A percentile compares a stretch with the other conserved stretches of the same genome.
Evolutionary conservation across 2,329 filamentous ascomycete genomes (phyloP).

Genomic region (Botrytis sinoallii): DNA sequence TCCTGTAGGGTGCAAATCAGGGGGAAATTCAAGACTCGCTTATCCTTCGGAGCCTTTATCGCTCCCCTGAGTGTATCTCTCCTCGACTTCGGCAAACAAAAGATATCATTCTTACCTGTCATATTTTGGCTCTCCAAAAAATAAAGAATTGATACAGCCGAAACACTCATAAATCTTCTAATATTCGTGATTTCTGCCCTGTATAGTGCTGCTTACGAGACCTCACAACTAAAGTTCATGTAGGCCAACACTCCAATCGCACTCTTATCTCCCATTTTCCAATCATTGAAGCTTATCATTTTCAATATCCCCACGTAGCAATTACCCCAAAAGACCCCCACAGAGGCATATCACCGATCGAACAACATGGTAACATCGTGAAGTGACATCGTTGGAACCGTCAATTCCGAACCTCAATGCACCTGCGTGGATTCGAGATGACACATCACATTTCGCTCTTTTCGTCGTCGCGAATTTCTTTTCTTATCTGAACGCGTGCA

Average conservation of each 20-base stretch:
- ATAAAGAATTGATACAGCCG: neutral
- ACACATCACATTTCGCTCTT: conserved; percentile 4
- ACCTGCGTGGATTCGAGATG: conserved; percentile 7
- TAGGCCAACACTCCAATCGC: neutral
- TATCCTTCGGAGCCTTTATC: neutral
- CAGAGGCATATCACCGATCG: neutral
- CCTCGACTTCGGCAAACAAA: neutral
- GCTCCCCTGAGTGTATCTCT: neutral
- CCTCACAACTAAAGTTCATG: neutral
- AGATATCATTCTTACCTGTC: neutral
- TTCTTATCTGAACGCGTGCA: conserved; percentile 1
- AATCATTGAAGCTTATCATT: neutral
- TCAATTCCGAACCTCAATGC: conserved; percentile 8
- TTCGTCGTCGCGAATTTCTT: neutral
- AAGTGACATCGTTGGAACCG: conserved; percentile 3
- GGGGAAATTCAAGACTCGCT: neutral
- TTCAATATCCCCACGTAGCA: neutral
- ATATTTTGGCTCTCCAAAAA: neutral
- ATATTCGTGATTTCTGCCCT: neutral
- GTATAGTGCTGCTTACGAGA: neutral
- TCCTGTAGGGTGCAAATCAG: neutral
- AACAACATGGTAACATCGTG: neutral
- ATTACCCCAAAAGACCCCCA: neutral
- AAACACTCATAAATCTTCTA: neutral
- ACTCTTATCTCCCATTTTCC: neutral